A percentile compares a stretch with the other conserved stretches of the same genome.
phyloP scores from a whole-genome alignment of 768 basidiomycete species.

The Collybia mongolica region DNA sequence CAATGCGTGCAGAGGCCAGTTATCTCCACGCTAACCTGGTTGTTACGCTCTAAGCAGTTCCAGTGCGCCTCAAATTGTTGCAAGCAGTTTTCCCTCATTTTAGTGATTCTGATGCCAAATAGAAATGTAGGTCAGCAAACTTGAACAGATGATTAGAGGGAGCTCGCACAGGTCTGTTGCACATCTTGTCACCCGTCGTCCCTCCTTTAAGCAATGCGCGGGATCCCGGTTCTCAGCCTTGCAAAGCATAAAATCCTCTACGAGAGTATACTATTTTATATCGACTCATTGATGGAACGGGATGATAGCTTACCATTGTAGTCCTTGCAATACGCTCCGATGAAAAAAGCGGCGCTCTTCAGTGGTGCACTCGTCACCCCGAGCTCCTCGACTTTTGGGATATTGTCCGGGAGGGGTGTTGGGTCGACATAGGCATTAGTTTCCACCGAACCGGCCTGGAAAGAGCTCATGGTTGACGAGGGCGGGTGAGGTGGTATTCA shows the following conservation, averaged over 20 bases:
- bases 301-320: conserved; percentile 75
- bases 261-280: not conserved
- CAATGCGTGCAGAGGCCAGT: not conserved
- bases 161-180: conserved; percentile 84
- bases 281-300: not conserved
- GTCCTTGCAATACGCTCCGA: conserved; percentile 93
- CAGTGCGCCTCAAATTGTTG: conserved; percentile 89
- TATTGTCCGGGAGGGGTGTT: conserved; percentile 59
- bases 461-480: conserved; percentile 47
- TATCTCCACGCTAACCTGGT: conserved; percentile 66
- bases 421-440: conserved; percentile 58
- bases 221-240: conserved; percentile 91
- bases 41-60: conserved; percentile 91
- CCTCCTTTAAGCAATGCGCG: conserved; percentile 93
- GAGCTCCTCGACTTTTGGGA: conserved; percentile 83
- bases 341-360: conserved; percentile 96
- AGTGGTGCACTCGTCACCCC: conserved; percentile 90
- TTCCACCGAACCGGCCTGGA: conserved; percentile 46
- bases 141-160: not conserved
- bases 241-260: conserved; percentile 80
- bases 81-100: conserved; percentile 91
- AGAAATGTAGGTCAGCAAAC: not conserved
- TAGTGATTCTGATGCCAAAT: conserved; percentile 65
- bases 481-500: conserved; percentile 11
- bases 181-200: conserved; percentile 92